Percentiles rank a stretch among this genome's conserved stretches.
Evolutionary conservation across 495 filamentous ascomycete genomes (phyloP).

Genomic region (Aspergillus bertholletiae): DNA sequence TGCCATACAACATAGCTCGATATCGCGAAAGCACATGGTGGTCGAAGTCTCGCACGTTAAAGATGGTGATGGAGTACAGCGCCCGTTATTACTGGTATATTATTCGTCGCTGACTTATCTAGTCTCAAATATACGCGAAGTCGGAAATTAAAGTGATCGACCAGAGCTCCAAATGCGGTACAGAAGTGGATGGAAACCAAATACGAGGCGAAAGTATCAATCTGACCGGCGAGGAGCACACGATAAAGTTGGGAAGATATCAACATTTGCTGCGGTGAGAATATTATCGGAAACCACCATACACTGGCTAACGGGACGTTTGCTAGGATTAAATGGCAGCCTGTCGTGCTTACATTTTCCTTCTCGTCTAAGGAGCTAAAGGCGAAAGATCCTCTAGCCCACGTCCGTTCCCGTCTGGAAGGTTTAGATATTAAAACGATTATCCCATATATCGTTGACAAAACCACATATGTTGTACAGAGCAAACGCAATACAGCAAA

Average conservation of each 20-base stretch:
- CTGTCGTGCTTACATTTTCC: conserved; percentile 76
- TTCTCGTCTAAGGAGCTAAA: conserved; percentile 72
- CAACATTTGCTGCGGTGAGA: conserved; percentile 47
- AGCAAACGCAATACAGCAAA: conserved; percentile 87
- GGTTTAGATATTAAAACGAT: conserved; percentile 84
- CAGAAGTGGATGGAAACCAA: conserved; percentile 66
- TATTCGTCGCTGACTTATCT: conserved; percentile 12
- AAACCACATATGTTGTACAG: conserved; percentile 84
- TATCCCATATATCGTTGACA: conserved; percentile 60
- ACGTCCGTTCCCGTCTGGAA: conserved; percentile 62
- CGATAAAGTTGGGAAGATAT: conserved; percentile 64
- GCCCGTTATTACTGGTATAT: neutral
- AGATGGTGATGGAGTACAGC: conserved; percentile 64
- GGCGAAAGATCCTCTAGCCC: conserved; percentile 60
- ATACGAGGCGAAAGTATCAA: conserved; percentile 54
- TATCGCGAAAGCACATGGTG: conserved; percentile 87
- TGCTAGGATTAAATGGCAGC: conserved; percentile 73
- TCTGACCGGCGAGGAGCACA: conserved; percentile 55
- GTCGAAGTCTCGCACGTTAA: conserved; percentile 65
- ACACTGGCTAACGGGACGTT: neutral
- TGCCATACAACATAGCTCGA: conserved; percentile 62
- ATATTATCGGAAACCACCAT: neutral
- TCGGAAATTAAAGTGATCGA: conserved; percentile 65
- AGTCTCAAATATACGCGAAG: conserved; percentile 53
- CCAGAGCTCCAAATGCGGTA: conserved; percentile 74